Percentiles rank a stretch among this genome's conserved stretches.
Evolutionary conservation across 495 filamentous ascomycete genomes (phyloP).

Genomic region (Penicillium verhagenii): DNA sequence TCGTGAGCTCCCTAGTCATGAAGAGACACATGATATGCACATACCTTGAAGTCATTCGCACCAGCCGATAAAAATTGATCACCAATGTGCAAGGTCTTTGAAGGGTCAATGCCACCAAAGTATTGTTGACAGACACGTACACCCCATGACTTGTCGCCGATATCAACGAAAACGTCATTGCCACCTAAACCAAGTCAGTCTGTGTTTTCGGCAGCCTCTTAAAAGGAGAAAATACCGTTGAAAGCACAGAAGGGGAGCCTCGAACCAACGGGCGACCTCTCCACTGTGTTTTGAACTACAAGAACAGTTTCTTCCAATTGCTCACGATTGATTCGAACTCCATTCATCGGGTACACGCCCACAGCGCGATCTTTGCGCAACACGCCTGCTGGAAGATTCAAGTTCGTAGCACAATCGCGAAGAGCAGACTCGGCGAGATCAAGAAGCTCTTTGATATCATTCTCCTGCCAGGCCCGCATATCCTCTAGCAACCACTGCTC

Average conservation of each 20-base stretch:
- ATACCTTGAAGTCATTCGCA: conserved; percentile 92
- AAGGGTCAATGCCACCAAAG: conserved; percentile 69
- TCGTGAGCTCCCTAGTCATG: neutral
- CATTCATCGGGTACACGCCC: conserved; percentile 68
- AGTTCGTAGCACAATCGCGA: conserved; percentile 69
- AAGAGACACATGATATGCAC: neutral
- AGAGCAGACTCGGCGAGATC: conserved; percentile 84
- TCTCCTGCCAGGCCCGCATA: conserved; percentile 81
- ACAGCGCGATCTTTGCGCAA: conserved; percentile 92
- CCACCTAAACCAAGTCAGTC: conserved; percentile 50
- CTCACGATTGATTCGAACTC: conserved; percentile 73
- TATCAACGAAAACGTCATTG: conserved; percentile 97
- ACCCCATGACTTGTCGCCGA: conserved; percentile 96
- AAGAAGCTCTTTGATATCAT: conserved; percentile 73
- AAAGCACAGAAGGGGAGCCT: conserved; percentile 94
- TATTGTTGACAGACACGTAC: conserved; percentile 90
- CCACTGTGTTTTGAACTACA: conserved; percentile 86
- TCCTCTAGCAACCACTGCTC: conserved; percentile 79
- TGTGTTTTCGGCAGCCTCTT: neutral
- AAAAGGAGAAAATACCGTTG: conserved; percentile 58
- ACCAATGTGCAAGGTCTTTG: conserved; percentile 77
- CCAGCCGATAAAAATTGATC: conserved; percentile 96
- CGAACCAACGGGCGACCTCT: conserved; percentile 67
- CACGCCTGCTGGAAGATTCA: conserved; percentile 73
- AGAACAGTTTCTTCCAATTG: conserved; percentile 94